phyloP scores from a whole-genome alignment of 495 filamentous ascomycete genomes.

The Beverwykella pulmonaria region DNA sequence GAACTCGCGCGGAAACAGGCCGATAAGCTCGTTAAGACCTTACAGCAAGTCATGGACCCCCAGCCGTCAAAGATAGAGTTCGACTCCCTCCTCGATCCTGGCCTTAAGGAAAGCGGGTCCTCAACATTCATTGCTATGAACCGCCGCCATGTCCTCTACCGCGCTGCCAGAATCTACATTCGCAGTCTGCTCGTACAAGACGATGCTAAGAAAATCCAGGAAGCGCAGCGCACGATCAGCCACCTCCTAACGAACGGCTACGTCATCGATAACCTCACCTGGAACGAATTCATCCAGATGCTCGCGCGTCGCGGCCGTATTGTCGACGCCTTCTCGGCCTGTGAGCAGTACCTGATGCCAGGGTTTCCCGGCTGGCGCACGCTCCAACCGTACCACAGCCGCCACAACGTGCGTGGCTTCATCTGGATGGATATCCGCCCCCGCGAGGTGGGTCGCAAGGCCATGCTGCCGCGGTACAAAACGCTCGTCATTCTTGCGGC shows the following conservation, averaged over 20 bases:
- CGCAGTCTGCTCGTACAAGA: constrained; percentile 56
- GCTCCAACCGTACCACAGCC: constrained; percentile 14
- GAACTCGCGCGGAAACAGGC: constrained; percentile 58
- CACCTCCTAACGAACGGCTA: constrained; percentile 65
- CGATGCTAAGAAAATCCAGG: constrained; percentile 49
- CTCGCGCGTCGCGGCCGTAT: constrained; percentile 46
- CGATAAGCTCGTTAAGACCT: constrained; percentile 48
- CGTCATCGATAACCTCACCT: constrained; percentile 62
- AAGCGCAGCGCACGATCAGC: constrained; percentile 49
- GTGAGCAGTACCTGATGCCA: constrained; percentile 74
- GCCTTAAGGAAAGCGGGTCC: background rate
- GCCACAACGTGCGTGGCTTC: constrained; percentile 32
- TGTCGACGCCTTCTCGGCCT: constrained; percentile 63
- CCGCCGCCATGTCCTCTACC: constrained; percentile 61
- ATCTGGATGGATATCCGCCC: constrained; percentile 45
- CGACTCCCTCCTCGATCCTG: constrained; percentile 16
- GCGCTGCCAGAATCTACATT: constrained; percentile 64
- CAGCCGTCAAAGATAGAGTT: constrained; percentile 1
- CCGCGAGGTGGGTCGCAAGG: background rate
- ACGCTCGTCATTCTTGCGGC: constrained; percentile 60
- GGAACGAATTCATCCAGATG: constrained; percentile 62
- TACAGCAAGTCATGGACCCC: constrained; percentile 12
- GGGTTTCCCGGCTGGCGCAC: constrained; percentile 70
- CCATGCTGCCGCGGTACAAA: constrained; percentile 48
- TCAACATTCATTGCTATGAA: constrained; percentile 18